phyloP scores from a whole-genome alignment of 345 rosid species.

The Melaleuca quinquenervia region DNA sequence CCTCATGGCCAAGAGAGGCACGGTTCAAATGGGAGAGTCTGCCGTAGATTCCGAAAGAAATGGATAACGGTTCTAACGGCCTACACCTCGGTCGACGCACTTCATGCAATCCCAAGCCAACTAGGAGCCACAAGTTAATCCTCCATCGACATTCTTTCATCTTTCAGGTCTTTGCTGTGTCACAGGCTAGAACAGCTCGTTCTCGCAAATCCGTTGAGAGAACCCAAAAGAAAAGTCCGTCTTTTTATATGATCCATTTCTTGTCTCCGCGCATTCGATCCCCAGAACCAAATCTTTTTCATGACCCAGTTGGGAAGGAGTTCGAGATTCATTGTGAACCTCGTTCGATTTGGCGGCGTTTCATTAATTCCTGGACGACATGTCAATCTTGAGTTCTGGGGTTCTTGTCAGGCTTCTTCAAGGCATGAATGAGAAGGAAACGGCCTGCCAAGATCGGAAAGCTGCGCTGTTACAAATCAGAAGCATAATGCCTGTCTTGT shows the following conservation, averaged over 20 bases:
- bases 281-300: not conserved
- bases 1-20: not conserved
- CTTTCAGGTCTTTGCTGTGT: not conserved
- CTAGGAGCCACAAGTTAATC: not conserved
- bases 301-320: not conserved
- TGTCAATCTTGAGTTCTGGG: slow-evolving; percentile 43
- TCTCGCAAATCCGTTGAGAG: not conserved
- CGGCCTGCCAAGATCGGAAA: slow-evolving; percentile 9
- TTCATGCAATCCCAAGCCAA: not conserved
- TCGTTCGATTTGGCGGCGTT: not conserved
- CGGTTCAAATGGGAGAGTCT: not conserved
- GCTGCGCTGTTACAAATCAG: slow-evolving; percentile 57
- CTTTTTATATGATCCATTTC: not conserved
- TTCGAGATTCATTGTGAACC: not conserved
- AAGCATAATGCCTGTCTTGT: slow-evolving; percentile 68
- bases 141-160: not conserved
- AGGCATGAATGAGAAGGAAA: slow-evolving; percentile 34
- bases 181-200: not conserved
- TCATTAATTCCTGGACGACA: not conserved
- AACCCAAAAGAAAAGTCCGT: not conserved
- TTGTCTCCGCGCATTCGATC: not conserved
- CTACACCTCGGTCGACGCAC: not conserved
- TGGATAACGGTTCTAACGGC: not conserved
- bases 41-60: not conserved
- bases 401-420: slow-evolving; percentile 47